Base-by-base conservation (phyloP, 805 yeast species). In the Helenozyma baotianmanensis region DNA sequence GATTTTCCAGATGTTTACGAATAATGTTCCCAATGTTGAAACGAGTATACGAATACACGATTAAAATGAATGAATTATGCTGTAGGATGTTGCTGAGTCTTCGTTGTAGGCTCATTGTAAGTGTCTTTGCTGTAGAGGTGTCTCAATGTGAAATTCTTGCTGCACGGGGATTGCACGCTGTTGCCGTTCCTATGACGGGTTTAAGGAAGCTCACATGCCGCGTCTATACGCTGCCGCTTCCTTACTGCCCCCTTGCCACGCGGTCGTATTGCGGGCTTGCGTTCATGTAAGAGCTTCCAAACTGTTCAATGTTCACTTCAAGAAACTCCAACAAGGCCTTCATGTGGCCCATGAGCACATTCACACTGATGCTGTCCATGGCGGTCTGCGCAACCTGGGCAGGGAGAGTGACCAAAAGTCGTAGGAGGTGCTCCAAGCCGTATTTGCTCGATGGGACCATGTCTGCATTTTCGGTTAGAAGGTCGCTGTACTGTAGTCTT, bases 361-460 rank as follows among this genome's bases (percentile, higher is more conserved):
- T 66, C 4, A 82, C 61, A 33, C 88, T 77, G 37, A 78, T 80
- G n/a, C 73, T 68, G 48, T 88, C 96, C 88, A 88, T 83, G 7
- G 78, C 62, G 1, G 95, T 78, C 42, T 79, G 80, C 1, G 86
- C 72, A 33, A 89, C 71, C n/a, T 88, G 61, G 9, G 87, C 92
- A 0, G 98, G 97, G 27, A 92, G 59, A 1, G 84, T 68, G 11
- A 85, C 81, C 43, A 88, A 65, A 36, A 90, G 59, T 43, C 98
- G 67, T 39, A 90, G 59, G 23, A 92, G 61, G 57, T 89, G 97
- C 47, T 85, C 89, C 1, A 81, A 70, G 0, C 96, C 96, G 50
- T 89, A 90, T 9, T 30, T 28, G 3, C 31, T 36, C 4, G 41
- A 34, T 2, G 49, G 36, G 12, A 30, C 33, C 1, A 81, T 53